Conservation (phyloP, 768 basidiomycete species). For the Sporobolomyces pararoseus region DNA sequence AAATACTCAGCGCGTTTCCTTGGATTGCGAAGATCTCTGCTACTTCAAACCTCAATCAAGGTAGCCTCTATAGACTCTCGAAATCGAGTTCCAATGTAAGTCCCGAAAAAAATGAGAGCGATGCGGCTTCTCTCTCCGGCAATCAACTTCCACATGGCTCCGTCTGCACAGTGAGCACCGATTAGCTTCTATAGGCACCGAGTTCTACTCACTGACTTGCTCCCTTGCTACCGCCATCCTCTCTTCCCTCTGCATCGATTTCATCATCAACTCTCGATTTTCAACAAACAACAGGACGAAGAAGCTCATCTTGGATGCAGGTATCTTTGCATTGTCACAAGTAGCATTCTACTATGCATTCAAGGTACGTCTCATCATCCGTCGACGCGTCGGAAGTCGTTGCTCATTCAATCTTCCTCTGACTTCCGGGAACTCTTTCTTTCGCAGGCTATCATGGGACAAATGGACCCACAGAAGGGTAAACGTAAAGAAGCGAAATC, state of each 20-base stretch:
- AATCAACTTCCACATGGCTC: slow-evolving; percentile 14
- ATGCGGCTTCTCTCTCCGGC: background rate
- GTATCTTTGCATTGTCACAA: slow-evolving; percentile 41
- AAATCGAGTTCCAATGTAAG: no score
- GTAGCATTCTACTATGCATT: slow-evolving; percentile 51
- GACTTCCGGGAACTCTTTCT: no score
- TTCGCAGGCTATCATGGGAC: slow-evolving; percentile 48
- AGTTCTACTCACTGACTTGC: background rate
- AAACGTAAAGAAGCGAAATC: slow-evolving; percentile 49
- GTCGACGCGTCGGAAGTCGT: background rate
- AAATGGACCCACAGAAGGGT: slow-evolving; percentile 46
- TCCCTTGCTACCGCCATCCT: background rate
- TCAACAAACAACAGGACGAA: slow-evolving; percentile 16
- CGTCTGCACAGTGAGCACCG: background rate
- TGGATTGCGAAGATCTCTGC: no score
- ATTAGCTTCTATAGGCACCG: background rate
- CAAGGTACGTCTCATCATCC: slow-evolving; percentile 34
- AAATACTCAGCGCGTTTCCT: no score
- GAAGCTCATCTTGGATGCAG: slow-evolving; percentile 33
- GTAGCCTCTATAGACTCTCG: no score
- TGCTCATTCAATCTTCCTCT: background rate
- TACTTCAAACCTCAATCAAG: no score
- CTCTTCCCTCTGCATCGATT: background rate
- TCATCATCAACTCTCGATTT: background rate
- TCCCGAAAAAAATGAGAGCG: no score